Evolutionary conservation across 2,329 filamentous ascomycete species (phyloP), one percentile per base, ranked within the genome.

Genomic region (Myriosclerotinia curreyana): DNA sequence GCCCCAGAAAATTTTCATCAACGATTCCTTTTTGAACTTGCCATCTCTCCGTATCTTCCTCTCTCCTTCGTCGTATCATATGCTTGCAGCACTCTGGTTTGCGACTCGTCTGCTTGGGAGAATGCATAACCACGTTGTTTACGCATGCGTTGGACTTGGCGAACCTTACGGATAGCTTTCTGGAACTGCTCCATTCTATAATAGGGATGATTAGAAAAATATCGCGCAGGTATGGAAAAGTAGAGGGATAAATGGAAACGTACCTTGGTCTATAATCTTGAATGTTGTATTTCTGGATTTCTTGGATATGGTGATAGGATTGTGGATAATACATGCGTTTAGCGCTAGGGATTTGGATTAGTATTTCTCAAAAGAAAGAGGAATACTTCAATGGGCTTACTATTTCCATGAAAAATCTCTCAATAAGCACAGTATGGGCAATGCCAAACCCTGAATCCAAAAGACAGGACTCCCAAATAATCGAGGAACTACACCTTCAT

Each of bases 281-380:
- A 66, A 99, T 96, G 73, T 99, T 99, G 80, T 98, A 99, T 79
- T 99, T 99, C 77, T 99, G 95, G 71, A 99, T 99, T 80, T 99
- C 95, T 78, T 99, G 95, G 68, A 99, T 95, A 76, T 99, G 95
- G 72, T 99, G 95, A 74, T 99, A 99, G 51, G 91, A 87, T 78
- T 97, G 90, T 28, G 95, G 95, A 71, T 88, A 89, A 79, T 98
- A 99, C 92, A 99, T 97, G 69, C 95, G 86, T 82, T 96, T 97
- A 67, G 86, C 87, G 72, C 78, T 80, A 51, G 61, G 34, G 48
- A 15, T 49, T 66, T 74, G 69, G 74, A 69, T 60, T 59, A 64
- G 61, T 34, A 51, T 44, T 25, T 44, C 9, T 25, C 9, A 11
- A 22, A 53, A n/a, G 34, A 22, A 5, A 11, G n/a, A 48, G 14